These are phyloP conservation scores for Lactifluus volemus DNA, from an alignment of 768 basidiomycete genomes.

Conservation along the genomic window DNA sequence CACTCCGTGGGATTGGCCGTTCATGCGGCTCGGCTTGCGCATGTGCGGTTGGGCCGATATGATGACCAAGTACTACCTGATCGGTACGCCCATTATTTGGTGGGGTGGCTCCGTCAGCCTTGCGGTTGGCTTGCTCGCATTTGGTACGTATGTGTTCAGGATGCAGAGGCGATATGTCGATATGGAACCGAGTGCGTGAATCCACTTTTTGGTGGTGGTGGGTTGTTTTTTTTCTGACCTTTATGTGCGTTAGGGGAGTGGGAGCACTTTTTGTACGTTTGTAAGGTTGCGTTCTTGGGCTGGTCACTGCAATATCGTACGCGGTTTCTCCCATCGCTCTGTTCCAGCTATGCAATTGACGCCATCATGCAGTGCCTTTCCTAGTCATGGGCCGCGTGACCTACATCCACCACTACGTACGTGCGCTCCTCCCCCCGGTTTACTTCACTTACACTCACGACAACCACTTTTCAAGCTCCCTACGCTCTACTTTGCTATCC, in stretches of 20 bases:
- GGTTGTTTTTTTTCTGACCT: background rate
- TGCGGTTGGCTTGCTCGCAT: constrained; percentile 38
- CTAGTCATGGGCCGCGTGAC: constrained; percentile 97
- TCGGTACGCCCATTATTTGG: constrained; percentile 90
- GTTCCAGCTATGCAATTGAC: background rate
- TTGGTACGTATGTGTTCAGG: constrained; percentile 69
- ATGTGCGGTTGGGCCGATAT: constrained; percentile 96
- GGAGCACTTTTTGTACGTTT: constrained; percentile 90
- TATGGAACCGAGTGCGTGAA: constrained; percentile 71
- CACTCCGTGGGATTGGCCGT: constrained; percentile 89
- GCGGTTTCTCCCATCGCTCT: constrained; percentile 23
- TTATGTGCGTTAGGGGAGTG: constrained; percentile 55
- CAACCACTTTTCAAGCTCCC: constrained; percentile 51
- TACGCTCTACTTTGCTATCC: constrained; percentile 91
- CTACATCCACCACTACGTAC: constrained; percentile 91
- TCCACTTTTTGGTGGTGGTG: constrained; percentile 1
- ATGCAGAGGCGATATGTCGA: constrained; percentile 85
- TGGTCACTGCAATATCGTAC: constrained; percentile 88
- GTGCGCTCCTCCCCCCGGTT: constrained; percentile 25
- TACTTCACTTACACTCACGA: background rate
- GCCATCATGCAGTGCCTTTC: constrained; percentile 65
- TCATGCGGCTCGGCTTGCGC: constrained; percentile 77
- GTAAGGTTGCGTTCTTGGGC: constrained; percentile 84
- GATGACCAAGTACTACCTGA: constrained; percentile 86
- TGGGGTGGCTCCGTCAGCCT: constrained; percentile 74